phyloP scores from a whole-genome alignment of 495 filamentous ascomycete species.

The Staphylotrichum longicolle region DNA sequence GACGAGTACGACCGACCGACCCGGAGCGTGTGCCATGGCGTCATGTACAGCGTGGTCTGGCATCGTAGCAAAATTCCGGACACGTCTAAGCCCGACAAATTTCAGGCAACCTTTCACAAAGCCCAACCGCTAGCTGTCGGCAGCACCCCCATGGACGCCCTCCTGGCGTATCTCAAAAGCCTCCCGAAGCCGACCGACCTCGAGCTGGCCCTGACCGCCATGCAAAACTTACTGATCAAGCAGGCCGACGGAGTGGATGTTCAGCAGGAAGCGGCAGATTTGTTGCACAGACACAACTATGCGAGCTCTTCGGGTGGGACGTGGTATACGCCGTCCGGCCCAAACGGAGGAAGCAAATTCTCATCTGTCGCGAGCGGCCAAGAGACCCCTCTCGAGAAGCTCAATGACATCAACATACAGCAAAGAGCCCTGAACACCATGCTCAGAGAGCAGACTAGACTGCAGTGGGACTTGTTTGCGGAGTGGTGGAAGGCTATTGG shows the following conservation, averaged over 20 bases:
- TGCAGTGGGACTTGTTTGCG: too few species aligned
- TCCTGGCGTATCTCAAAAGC: constrained; percentile 39
- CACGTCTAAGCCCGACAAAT: background rate
- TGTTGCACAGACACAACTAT: constrained; percentile 37
- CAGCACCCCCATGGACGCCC: constrained; percentile 46
- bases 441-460: too few species aligned
- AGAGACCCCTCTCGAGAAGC: too few species aligned
- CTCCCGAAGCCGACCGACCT: constrained; percentile 23
- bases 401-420: too few species aligned
- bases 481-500: too few species aligned
- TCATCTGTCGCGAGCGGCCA: too few species aligned
- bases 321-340: constrained; percentile 26
- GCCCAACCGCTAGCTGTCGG: constrained; percentile 38
- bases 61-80: constrained; percentile 9
- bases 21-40: constrained; percentile 41
- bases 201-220: constrained; percentile 23
- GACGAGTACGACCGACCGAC: too few species aligned
- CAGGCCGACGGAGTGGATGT: constrained; percentile 40
- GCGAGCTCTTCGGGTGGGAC: constrained; percentile 28
- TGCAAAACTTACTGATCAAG: constrained; percentile 32
- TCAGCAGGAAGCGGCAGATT: constrained; percentile 34
- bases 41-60: constrained; percentile 48
- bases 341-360: background rate
- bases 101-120: constrained; percentile 22
- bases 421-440: too few species aligned